Evolutionary conservation across 345 rosid species (phyloP).

Genomic region (Clarkia xantiana): DNA sequence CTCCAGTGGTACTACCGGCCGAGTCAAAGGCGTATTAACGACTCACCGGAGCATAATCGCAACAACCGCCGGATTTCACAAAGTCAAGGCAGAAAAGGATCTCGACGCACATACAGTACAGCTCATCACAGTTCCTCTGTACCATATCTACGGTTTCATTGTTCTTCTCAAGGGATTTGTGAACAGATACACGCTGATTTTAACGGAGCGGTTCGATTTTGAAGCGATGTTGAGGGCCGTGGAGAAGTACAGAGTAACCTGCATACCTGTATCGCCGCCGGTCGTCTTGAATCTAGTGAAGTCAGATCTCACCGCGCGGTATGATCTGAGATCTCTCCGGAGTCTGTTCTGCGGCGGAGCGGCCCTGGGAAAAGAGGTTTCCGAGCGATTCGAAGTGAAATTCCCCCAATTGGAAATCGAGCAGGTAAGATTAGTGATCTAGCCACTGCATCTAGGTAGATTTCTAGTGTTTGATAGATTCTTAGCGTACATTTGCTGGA

Average conservation of each 20-base stretch:
- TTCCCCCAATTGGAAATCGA: constrained; percentile 20
- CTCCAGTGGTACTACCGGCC: constrained; percentile 34
- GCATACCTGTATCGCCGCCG: constrained; percentile 69
- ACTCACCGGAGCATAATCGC: constrained; percentile 19
- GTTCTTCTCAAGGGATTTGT: constrained; percentile 30
- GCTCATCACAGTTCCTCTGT: constrained; percentile 21
- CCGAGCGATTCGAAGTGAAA: constrained; percentile 41
- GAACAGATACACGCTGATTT: constrained; percentile 26
- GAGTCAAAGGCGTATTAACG: constrained; percentile 26
- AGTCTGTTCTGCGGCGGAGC: constrained; percentile 51
- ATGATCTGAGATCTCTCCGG: constrained; percentile 46
- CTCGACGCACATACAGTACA: not conserved
- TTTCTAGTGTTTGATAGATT: no score
- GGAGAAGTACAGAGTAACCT: constrained; percentile 39
- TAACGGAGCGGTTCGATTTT: constrained; percentile 38
- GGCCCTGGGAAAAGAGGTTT: constrained; percentile 57
- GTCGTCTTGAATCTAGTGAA: constrained; percentile 44
- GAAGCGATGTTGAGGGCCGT: constrained; percentile 34
- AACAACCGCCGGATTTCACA: not conserved
- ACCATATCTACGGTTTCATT: constrained; percentile 37
- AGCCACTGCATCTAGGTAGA: no score
- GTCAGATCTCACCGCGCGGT: constrained; percentile 43
- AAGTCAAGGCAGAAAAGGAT: no score
- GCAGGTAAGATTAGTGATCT: constrained; percentile 1
- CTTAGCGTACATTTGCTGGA: not conserved